Evolutionary conservation across 345 rosid species (phyloP), one percentile per base, ranked within the genome.

Genomic region (Salix dunnii): DNA sequence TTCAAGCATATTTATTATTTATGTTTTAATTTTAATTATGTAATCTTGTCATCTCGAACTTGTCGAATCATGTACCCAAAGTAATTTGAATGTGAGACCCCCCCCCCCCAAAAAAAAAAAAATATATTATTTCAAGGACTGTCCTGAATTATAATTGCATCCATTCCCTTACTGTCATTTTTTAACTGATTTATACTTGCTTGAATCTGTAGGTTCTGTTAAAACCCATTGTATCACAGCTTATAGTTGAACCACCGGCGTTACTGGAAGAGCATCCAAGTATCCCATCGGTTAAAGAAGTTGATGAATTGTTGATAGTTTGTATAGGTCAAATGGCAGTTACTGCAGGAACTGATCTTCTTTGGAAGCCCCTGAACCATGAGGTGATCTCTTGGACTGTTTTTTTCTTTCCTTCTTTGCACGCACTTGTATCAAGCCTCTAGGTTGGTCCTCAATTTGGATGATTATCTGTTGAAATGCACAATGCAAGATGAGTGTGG

Each of bases 301-400:
- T 93, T 75, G 95, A 92, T 80, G 94, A 91, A 55, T 64, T 87
- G 46, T 35, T 96, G 79, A 94, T 96, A 55, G 71, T 74, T 46
- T 93, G 98, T 85, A 81, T 90, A 38, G 97, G 99, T 78, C 99
- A 96, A 83, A 93, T 96, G 99, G 96, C 98, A 43, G 92, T 91
- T 73, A 82, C 96, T 65, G 89, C 96, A 6, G 97, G 94, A 79
- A 84, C 90, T 61, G 99, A 96, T 84, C 95, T 93, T 70, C 87
- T 93, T 31, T 96, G 98, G 96, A 91, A 93, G 75, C 92, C 97
- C 1, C 75, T 96, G 82, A 96, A 93, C 82, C 97, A 92, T 43
- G 99, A 96, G 98, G 99, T 93, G 75, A 71, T 61, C 68, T 79
- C 75, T 74, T 5, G 35, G 73, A 33, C 69, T 13, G 14, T 66